Base-by-base conservation (phyloP, 1,284 basidiomycete species). In the Meripilus lineatus region DNA sequence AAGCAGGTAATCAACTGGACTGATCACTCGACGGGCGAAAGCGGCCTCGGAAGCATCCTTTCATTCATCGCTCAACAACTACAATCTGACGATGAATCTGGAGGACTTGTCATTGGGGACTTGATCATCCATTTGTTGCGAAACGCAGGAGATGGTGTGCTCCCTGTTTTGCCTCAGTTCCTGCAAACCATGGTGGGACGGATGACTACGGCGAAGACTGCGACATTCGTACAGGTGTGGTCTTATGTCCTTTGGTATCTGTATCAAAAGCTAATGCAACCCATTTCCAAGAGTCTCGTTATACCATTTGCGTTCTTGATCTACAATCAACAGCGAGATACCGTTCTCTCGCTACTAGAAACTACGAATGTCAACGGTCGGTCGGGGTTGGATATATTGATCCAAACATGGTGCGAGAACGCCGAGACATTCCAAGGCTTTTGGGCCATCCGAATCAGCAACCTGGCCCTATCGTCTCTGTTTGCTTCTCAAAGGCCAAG, bases 281-380 rank as follows among this genome's bases (percentile, higher is more conserved):
- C 5, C 18, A 41, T 15, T 13, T 5, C 30, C 18, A 55, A 91
- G 83, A 90, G 87, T 55, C 74, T 99, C 23, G 77, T 96, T 44
- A 72, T 97, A 23, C 96, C 95, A 0, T 91, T 98, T 59, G 90
- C 93, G 1, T 97, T 93, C 69, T 72, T 99, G 20, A 83, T 98
- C 55, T 53, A 61, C 47, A 83, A 90, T 53, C 83, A 84, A 50
- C 85, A 94, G 60, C 79, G 80, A 23, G 82, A 89, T 53, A 81
- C 79, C 1, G 83, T 92, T 2, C 69, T 96, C 17, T 67, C 75
- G 14, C 72, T 94, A 21, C 73, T 96, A 25, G 85, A 90, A 52
- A 69, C 75, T 4, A 82, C 80, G 50, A 65, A 64, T 5, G 60
- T 81, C 23, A 66, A 81, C 43, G 77, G 75, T 11, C 72, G 77